Conservation (phyloP, 2,329 filamentous ascomycete genomes). For the Fusarium marasasianum region DNA sequence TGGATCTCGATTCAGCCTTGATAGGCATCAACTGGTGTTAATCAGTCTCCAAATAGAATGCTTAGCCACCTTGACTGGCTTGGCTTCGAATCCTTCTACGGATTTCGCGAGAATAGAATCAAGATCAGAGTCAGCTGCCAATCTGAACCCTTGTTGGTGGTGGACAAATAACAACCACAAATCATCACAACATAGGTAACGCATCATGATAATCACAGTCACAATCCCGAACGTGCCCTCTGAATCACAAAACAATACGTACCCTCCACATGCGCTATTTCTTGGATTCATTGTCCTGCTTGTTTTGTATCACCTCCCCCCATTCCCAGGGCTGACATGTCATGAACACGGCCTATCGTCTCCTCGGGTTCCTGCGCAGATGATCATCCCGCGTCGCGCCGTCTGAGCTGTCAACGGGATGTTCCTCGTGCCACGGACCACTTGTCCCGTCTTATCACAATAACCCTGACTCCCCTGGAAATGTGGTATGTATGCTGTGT, state of each 20-base stretch:
- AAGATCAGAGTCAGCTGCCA: conserved; percentile 1
- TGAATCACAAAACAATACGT: conserved; percentile 8
- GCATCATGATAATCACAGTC: conserved; percentile 8
- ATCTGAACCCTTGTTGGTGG: conserved; percentile 1
- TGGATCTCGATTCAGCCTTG: conserved; percentile 27
- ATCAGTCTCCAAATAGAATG: neutral
- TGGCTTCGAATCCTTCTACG: neutral
- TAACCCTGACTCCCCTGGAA: neutral
- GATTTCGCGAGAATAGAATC: neutral
- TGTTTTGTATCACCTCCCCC: neutral
- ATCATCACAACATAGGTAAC: conserved; percentile 1
- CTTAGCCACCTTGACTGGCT: conserved; percentile 1
- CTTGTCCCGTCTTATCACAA: conserved; percentile 26
- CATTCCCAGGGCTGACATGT: conserved; percentile 18
- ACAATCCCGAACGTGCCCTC: conserved; percentile 4
- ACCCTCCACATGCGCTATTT: conserved; percentile 36
- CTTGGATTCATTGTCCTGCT: conserved; percentile 2
- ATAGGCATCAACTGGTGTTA: neutral
- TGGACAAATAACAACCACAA: conserved; percentile 9
- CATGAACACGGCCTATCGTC: conserved; percentile 34
- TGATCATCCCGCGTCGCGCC: conserved; percentile 42
- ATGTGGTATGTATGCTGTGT: neutral
- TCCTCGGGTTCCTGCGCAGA: conserved; percentile 46
- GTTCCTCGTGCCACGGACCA: conserved; percentile 28
- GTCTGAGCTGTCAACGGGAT: conserved; percentile 38